Conservation (phyloP, 306 rosid genomes). For the Vachellia pachyceras region DNA sequence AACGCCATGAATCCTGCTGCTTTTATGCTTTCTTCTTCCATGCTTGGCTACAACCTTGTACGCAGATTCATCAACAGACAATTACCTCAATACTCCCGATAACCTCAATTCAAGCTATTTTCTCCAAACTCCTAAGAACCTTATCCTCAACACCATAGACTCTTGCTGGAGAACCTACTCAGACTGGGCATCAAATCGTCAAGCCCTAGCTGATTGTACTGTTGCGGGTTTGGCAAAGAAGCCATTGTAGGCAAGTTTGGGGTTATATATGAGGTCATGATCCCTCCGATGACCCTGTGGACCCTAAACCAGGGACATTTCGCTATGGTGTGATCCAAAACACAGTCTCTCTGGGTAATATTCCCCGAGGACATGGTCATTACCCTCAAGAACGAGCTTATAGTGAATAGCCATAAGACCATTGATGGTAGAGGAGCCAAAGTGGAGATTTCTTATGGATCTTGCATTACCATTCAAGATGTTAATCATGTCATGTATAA, state of each 20-base stretch:
- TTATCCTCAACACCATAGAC: slow-evolving; percentile 63
- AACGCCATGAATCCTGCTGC: slow-evolving; percentile 30
- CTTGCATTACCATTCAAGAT: slow-evolving; percentile 80
- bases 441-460: slow-evolving; percentile 76
- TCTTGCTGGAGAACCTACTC: slow-evolving; percentile 67
- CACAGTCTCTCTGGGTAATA: slow-evolving; percentile 72
- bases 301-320: slow-evolving; percentile 74
- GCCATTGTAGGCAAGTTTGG: slow-evolving; percentile 83
- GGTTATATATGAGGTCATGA: slow-evolving; percentile 58
- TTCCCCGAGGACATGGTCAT: slow-evolving; percentile 68
- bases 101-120: slow-evolving; percentile 40
- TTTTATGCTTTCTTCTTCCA: slow-evolving; percentile 47
- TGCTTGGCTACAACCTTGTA: slow-evolving; percentile 37
- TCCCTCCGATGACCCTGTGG: slow-evolving; percentile 61
- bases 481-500: slow-evolving; percentile 77
- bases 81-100: slow-evolving; percentile 3
- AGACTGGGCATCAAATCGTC: slow-evolving; percentile 69
- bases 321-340: slow-evolving; percentile 81
- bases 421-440: slow-evolving; percentile 88
- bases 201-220: slow-evolving; percentile 67
- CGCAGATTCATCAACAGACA: slow-evolving; percentile 34
- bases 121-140: slow-evolving; percentile 20
- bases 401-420: slow-evolving; percentile 75
- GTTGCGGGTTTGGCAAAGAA: slow-evolving; percentile 73
- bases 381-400: slow-evolving; percentile 72